These are phyloP conservation scores for Vaccinium macrocarpon DNA, from an alignment of 148 eudicot genomes.

Conservation along the genomic window DNA sequence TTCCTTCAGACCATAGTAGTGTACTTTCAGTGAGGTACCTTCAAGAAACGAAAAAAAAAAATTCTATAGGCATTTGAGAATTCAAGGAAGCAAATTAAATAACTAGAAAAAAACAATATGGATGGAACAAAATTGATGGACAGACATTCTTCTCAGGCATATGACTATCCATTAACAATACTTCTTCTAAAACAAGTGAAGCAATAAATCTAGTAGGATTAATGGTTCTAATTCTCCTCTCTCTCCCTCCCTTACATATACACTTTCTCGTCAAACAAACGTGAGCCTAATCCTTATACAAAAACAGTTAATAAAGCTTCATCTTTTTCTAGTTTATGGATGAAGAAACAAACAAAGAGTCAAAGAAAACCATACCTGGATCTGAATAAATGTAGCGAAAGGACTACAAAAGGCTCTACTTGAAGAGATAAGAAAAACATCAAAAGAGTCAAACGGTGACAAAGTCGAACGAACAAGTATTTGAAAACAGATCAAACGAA, in stretches of 20 bases:
- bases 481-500: no score
- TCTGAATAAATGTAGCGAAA: conserved; percentile 67
- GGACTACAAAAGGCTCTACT: conserved; percentile 59
- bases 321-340: no score
- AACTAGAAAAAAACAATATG: neutral
- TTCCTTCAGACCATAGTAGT: conserved; percentile 83
- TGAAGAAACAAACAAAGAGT: neutral
- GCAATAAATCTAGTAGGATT: neutral
- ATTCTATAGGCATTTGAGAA: conserved; percentile 24
- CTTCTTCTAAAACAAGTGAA: neutral
- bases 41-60: conserved; percentile 32
- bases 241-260: no score
- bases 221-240: neutral
- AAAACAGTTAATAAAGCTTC: neutral
- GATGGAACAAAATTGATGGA: neutral
- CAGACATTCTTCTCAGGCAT: neutral
- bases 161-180: neutral
- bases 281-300: neutral
- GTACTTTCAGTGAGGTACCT: conserved; percentile 66
- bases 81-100: neutral
- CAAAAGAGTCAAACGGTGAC: conserved; percentile 58
- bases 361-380: conserved; percentile 54
- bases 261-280: neutral
- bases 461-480: no score
- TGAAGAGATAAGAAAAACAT: conserved; percentile 56